A percentile compares a stretch with the other conserved stretches of the same genome.
Conservation (phyloP, 108 stramenopile genomes). For the Skeletonema tropicum region DNA sequence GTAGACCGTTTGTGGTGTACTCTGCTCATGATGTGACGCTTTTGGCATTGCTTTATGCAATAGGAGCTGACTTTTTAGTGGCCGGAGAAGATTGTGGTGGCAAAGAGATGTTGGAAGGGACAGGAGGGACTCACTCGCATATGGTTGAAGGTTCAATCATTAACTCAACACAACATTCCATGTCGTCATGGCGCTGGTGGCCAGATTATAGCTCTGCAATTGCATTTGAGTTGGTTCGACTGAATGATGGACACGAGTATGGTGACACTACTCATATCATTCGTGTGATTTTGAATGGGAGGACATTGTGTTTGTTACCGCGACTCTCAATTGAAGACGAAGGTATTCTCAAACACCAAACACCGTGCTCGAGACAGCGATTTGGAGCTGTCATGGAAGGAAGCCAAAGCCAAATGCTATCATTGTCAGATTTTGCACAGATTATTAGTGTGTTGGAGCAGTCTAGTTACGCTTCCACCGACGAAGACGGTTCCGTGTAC, state of each 20-base stretch:
- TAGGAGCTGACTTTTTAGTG: constrained; percentile 72
- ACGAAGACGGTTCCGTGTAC: background rate
- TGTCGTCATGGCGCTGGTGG: constrained; percentile 49
- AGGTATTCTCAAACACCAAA: constrained; percentile 37
- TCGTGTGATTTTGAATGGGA: constrained; percentile 53
- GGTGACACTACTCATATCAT: constrained; percentile 14
- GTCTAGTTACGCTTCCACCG: background rate
- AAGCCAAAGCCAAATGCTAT: constrained; percentile 37
- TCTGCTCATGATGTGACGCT: constrained; percentile 84
- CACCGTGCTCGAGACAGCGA: constrained; percentile 17
- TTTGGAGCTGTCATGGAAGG: constrained; percentile 26
- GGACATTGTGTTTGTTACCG: constrained; percentile 40
- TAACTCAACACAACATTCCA: background rate
- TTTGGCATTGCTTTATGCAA: constrained; percentile 68
- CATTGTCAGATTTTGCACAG: constrained; percentile 38
- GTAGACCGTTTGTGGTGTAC: constrained; percentile 66
- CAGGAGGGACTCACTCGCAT: constrained; percentile 12
- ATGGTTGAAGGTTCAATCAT: constrained; percentile 12
- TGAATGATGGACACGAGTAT: constrained; percentile 20
- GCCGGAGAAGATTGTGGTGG: constrained; percentile 50
- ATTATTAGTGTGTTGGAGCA: constrained; percentile 38
- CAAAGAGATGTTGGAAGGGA: constrained; percentile 23
- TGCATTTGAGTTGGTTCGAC: constrained; percentile 50
- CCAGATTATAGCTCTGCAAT: constrained; percentile 49
- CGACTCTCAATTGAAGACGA: constrained; percentile 36